Base-by-base conservation (phyloP, 164 flowering plant genomes). In the Cinnamomum chago region DNA sequence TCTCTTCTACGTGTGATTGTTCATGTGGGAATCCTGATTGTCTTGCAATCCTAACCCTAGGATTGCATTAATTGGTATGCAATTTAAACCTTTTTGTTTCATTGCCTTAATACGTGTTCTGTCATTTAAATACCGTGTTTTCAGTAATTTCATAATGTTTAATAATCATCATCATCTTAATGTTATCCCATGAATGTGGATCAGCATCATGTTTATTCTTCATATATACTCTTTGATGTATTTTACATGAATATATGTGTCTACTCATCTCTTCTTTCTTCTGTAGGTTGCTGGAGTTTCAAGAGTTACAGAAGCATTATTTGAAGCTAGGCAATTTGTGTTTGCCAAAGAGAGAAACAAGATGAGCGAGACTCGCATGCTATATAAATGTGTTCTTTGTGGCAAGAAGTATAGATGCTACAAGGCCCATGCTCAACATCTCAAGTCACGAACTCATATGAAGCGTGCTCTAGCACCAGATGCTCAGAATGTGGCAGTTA, bases 371-470 rank as follows among this genome's bases (percentile, higher is more conserved):
- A 75, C 89, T n/a, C 95, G 91, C 2, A 87, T 94, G 97, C 79
- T 88, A 1, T 94, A 92, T 70, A 88, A 86, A 65, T 96, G 99
- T 79, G 88, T 86, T 24, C 81, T 85, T 51, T 94, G 99, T 80
- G 86, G 85, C 40, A 96, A 93, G 78, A 92, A 80, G 0, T 96
- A 96, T 72, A 85, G 95, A 80, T 93, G 97, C 78, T 78, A 89
- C 25, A 88, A 92, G 81, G 99, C 99, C 79, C 98, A 90, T 87
- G 90, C 84, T 15, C 90, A 96, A 80, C 99, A 96, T 80, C 93
- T 96, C 11, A 81, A 85, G 18, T 93, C 99, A 23, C 83, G 88
- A 67, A 77, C 78, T 69, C 99, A 95, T 67, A 66, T 84, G 23
- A 2, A 84, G 71, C 85, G 90, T 24, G 94, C 88, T 79, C 91